phyloP scores from a whole-genome alignment of 345 rosid genomes.

The Rhizophora mangle region DNA sequence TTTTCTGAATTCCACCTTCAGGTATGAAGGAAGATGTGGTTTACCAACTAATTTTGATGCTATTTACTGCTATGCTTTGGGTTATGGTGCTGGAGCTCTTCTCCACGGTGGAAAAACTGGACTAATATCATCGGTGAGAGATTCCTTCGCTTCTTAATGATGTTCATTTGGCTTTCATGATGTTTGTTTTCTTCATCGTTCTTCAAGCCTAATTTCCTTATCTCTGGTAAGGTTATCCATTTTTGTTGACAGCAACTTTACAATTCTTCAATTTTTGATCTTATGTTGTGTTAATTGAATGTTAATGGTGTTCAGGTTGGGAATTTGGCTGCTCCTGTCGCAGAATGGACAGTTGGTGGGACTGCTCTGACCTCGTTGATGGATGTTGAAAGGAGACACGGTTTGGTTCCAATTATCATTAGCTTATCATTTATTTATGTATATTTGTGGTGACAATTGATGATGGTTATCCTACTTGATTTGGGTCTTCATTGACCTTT shows the following conservation, averaged over 20 bases:
- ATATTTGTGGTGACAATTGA: neutral
- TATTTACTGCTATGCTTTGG: slow-evolving; percentile 85
- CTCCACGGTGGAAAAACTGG: slow-evolving; percentile 88
- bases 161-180: neutral
- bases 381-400: slow-evolving; percentile 99
- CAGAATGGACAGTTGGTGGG: slow-evolving; percentile 90
- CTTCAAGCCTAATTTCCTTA: slow-evolving; percentile 3
- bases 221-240: neutral
- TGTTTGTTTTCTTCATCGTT: neutral
- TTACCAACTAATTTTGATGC: slow-evolving; percentile 95
- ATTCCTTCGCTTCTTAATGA: slow-evolving; percentile 5
- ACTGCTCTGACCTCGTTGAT: slow-evolving; percentile 86
- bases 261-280: neutral
- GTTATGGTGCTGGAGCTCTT: slow-evolving; percentile 84
- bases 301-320: slow-evolving; percentile 57
- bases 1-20: slow-evolving; percentile 24
- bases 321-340: slow-evolving; percentile 81
- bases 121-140: slow-evolving; percentile 74
- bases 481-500: neutral
- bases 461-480: neutral
- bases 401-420: slow-evolving; percentile 26
- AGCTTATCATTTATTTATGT: neutral
- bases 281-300: neutral
- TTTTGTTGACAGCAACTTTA: neutral
- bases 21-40: slow-evolving; percentile 98